Evolutionary conservation across 768 basidiomycete species (phyloP), one percentile per base, ranked within the genome.

Genomic region (Gloeostereum incarnatum): DNA sequence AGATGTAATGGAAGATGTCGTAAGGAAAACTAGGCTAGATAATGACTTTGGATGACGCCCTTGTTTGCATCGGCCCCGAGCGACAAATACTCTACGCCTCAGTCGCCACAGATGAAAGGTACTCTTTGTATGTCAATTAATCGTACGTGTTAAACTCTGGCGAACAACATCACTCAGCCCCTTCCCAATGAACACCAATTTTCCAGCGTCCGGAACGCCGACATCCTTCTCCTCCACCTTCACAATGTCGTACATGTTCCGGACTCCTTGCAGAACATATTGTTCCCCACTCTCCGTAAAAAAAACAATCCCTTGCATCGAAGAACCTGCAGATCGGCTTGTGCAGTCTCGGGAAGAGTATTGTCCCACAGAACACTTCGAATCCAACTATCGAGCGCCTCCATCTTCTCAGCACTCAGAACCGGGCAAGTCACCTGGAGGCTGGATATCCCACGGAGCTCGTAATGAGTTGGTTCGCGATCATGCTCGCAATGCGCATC

Each of bases 251-350:
- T 93, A 99, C 57, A 97, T 70, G 47, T 66, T 88, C 46, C 88
- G 67, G 9, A 99, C 96, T 2, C 93, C 96, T 53, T 99, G 96
- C 31, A 99, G 60, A 38, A 98, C 75, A 48, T 79, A 72, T 40
- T 73, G 66, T 37, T 71, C 63, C 2, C 83, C 83, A 0, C 60
- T 57, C 2, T 66, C 56, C 7, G 66, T 61, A 13, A 56, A 56
- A 45, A n/a, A n/a, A 94, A 78, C 14, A 91, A 65, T 6, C 93
- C 94, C 55, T 99, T 98, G 50, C 89, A 88, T 11, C 96, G 77
- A 14, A 99, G 61, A 4, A 96, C 69, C 38, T 78, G 73, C 27
- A 89, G 48, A 31, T 50, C 26, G 7, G 39, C 16, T 29, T 21
- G 9, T 44, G 29, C 24, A 10, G 4, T 35, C 46, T n/a, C 60